Base-by-base conservation (phyloP, 2,329 filamentous ascomycete genomes). In the Aureobasidium vineae region DNA sequence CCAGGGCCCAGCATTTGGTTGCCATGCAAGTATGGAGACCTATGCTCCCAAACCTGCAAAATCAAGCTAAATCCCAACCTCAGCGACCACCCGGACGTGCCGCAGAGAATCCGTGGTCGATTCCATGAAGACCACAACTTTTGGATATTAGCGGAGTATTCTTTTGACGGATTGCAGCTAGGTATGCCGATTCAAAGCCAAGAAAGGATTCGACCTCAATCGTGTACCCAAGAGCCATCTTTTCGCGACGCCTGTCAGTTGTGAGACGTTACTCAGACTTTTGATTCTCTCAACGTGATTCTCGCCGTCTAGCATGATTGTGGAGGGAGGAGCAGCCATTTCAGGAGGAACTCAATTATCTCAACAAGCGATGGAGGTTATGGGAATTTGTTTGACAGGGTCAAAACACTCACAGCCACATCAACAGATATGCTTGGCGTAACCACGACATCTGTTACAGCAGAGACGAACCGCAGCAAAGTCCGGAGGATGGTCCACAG, bases 1-100 rank as follows among this genome's bases (percentile, higher is more conserved):
- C 52, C 16, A 23, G 31, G 7, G 52, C 52, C 28, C 50, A 65
- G 38, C 41, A 57, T 26, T 41, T 57, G 31, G 19, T 65, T 15
- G 50, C 63, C 15, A 38, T 23, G 28, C 50, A 49, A 54, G 49
- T 53, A 65, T n/a, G 40, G 49, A 65, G 28, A 43, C 8, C 38
- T 19, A 28, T 19, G 23, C 33, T 43, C 11, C 3, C 40, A 45
- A 47, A 33, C 28, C 38, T 45, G 33, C 36, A 33, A 7, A 16
- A 47, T 23, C 10, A 36, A 61, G 57, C 57, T 38, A 61, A 47
- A 61, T 13, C 13, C 6, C 16, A 36, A 26, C 15, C 16, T 26
- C 49, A 41, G 33, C 45, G n/a, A 54, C 47, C 28, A 10, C 45
- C n/a, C 47, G 36, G 40, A 47, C 47, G 47, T 15, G 26, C 10